phyloP scores from a whole-genome alignment of 768 basidiomycete species.

The Leccinum rimulosum region DNA sequence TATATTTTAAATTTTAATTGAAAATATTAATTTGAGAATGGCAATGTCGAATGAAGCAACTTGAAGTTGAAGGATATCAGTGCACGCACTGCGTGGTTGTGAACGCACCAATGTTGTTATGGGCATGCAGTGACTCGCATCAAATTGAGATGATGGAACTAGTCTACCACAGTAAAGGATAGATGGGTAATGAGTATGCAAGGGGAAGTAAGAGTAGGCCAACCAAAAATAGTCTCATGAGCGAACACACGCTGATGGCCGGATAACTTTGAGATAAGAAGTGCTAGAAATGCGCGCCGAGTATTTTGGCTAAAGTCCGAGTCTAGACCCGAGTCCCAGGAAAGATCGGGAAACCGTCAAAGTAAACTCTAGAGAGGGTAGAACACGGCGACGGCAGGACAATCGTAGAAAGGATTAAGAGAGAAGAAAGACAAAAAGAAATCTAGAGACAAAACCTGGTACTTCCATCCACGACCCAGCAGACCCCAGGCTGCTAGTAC shows the following conservation, averaged over 20 bases:
- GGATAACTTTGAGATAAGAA: background rate
- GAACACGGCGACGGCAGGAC: background rate
- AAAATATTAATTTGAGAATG: background rate
- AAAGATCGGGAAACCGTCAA: background rate
- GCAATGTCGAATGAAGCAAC: too few relatives aligned
- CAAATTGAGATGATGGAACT: background rate
- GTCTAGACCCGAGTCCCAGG: background rate
- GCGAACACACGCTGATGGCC: background rate
- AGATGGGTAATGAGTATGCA: too few relatives aligned
- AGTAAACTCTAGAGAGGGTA: background rate
- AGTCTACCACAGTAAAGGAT: too few relatives aligned
- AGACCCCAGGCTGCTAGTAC: slow-evolving; percentile 11
- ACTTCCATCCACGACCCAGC: background rate
- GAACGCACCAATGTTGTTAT: too few relatives aligned
- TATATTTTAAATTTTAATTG: background rate
- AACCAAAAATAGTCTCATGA: background rate
- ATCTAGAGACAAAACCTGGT: background rate
- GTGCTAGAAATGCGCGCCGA: background rate
- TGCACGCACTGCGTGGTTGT: too few relatives aligned
- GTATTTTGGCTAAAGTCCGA: background rate
- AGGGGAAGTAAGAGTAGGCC: background rate
- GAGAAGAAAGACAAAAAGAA: background rate
- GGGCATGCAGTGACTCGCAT: background rate
- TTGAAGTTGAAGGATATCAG: background rate
- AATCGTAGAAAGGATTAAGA: background rate